Percentiles rank a stretch among this genome's conserved stretches.
Evolutionary conservation across 2,329 filamentous ascomycete species (phyloP).

Genomic region (Cladophialophora exuberans): DNA sequence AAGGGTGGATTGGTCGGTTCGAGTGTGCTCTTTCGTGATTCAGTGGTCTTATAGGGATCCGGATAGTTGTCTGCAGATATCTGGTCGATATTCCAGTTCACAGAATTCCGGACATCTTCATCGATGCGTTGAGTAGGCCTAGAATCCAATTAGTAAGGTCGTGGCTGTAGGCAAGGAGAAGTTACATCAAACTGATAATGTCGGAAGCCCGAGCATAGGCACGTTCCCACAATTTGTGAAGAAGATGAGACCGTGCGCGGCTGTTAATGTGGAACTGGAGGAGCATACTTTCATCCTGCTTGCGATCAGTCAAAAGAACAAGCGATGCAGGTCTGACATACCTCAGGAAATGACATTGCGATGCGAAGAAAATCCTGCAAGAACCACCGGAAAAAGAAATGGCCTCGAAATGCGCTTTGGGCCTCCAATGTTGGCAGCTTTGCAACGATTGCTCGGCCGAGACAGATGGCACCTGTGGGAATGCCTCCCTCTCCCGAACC

Average conservation of each 20-base stretch:
- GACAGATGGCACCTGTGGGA: constrained; percentile 79
- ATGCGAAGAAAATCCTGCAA: constrained; percentile 85
- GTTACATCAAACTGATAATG: constrained; percentile 69
- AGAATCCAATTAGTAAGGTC: constrained; percentile 37
- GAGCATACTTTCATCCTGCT: constrained; percentile 65
- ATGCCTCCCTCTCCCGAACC: constrained; percentile 77
- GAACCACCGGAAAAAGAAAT: constrained; percentile 88
- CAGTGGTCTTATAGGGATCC: constrained; percentile 23
- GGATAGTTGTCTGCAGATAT: constrained; percentile 19
- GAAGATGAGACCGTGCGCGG: constrained; percentile 77
- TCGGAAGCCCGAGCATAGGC: constrained; percentile 80
- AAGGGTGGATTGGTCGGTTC: background rate
- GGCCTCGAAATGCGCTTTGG: constrained; percentile 75
- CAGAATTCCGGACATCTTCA: constrained; percentile 19
- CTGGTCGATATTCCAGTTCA: constrained; percentile 24
- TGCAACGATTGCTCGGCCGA: constrained; percentile 80
- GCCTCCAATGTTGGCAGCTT: constrained; percentile 72
- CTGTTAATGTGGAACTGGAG: constrained; percentile 91
- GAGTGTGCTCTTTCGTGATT: background rate
- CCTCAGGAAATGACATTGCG: constrained; percentile 87
- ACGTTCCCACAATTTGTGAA: constrained; percentile 75
- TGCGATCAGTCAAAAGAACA: constrained; percentile 39
- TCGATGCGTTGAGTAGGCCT: constrained; percentile 21
- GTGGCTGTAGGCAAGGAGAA: constrained; percentile 14
- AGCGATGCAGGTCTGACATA: constrained; percentile 39